Evolutionary conservation across 2,329 filamentous ascomycete species (phyloP).

Genomic region (Fusarium circinatum): DNA sequence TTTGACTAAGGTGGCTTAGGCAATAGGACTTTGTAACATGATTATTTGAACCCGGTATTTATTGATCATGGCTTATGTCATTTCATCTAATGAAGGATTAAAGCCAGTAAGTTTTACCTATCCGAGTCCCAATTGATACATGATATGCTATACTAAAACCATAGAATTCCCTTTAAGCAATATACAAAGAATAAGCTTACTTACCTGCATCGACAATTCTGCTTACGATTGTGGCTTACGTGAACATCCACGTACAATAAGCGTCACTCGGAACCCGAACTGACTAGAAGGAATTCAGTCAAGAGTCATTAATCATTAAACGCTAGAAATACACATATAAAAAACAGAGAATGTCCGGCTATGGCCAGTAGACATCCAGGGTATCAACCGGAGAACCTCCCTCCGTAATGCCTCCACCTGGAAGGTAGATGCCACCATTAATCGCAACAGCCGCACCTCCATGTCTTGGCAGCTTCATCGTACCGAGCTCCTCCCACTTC

Average conservation of each 20-base stretch:
- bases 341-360: background rate
- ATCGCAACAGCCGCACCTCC: conserved; percentile 47
- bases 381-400: conserved; percentile 30
- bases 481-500: conserved; percentile 40
- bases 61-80: background rate
- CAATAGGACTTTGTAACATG: accelerated
- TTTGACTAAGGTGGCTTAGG: too few relatives aligned
- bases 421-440: conserved; percentile 46
- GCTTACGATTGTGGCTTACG: background rate
- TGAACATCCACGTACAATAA: background rate
- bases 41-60: background rate
- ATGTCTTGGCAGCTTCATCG: conserved; percentile 50
- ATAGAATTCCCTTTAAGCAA: accelerated
- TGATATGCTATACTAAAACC: accelerated
- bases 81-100: background rate
- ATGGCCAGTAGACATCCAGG: conserved; percentile 31
- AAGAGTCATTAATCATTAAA: background rate
- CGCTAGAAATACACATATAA: background rate
- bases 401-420: conserved; percentile 47
- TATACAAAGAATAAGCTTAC: background rate
- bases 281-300: accelerated
- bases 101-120: too few relatives aligned
- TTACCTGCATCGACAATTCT: background rate
- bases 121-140: accelerated
- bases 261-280: background rate